Conservation (phyloP, 768 basidiomycete genomes). For the Boletales sp. region DNA sequence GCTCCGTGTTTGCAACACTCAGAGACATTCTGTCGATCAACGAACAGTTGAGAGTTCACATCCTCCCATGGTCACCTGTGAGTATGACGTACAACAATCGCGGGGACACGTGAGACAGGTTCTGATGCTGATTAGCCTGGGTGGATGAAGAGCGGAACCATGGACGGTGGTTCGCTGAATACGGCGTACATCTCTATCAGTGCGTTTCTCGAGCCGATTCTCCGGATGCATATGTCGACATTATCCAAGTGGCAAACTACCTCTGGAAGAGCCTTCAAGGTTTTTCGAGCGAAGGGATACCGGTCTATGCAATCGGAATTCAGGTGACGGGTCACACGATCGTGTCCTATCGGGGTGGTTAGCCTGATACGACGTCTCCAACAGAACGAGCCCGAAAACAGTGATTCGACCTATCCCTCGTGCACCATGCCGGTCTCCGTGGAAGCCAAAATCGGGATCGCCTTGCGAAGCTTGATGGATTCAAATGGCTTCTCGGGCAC, state of each 20-base stretch:
- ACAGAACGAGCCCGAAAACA: constrained; percentile 54
- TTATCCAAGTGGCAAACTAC: constrained; percentile 59
- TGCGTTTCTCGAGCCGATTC: constrained; percentile 29
- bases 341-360: neutral
- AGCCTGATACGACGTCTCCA: neutral
- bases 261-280: constrained; percentile 71
- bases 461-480: constrained; percentile 57
- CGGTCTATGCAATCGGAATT: constrained; percentile 59
- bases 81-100: constrained; percentile 12
- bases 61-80: constrained; percentile 76
- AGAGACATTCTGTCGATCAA: constrained; percentile 63
- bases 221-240: neutral
- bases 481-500: constrained; percentile 55
- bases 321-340: constrained; percentile 30
- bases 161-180: constrained; percentile 62
- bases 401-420: constrained; percentile 67
- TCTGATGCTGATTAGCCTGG: constrained; percentile 46
- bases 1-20: constrained; percentile 60
- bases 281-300: constrained; percentile 57
- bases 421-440: constrained; percentile 49
- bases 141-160: constrained; percentile 75
- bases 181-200: constrained; percentile 46
- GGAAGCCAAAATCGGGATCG: constrained; percentile 56
- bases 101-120: neutral
- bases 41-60: constrained; percentile 47